Evolutionary conservation across 2,329 filamentous ascomycete genomes (phyloP).

Genomic region (Cordyceps tenuipes): DNA sequence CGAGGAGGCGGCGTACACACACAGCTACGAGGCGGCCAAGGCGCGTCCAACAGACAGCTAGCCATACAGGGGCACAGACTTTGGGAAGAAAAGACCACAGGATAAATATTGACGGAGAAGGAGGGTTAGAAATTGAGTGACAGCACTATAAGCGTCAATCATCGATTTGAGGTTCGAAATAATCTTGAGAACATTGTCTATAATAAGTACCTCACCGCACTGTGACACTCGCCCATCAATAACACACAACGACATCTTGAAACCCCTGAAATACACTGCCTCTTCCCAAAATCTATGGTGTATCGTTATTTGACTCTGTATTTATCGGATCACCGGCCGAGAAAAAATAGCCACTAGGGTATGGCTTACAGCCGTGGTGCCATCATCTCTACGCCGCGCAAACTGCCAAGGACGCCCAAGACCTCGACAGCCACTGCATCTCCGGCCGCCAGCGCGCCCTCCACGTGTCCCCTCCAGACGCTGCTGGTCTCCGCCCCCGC

Average conservation of each 20-base stretch:
- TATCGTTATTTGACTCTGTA: no score
- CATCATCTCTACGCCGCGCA: not conserved
- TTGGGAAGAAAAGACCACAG: not conserved
- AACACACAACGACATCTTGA: no score
- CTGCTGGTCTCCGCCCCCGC: constrained; percentile 17
- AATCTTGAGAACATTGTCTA: no score
- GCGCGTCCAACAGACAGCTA: not conserved
- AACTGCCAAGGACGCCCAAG: not conserved
- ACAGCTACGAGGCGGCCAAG: constrained; percentile 31
- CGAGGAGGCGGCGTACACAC: constrained; percentile 32
- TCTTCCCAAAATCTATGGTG: no score
- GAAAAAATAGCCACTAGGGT: not conserved
- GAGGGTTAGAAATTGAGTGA: no score
- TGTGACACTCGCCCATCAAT: no score
- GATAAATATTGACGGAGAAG: no score
- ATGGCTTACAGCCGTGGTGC: constrained; percentile 6
- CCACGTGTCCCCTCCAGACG: constrained; percentile 17
- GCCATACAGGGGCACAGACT: not conserved
- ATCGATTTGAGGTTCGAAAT: no score
- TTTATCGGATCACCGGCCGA: no score
- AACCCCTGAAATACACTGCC: no score
- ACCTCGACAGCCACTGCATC: constrained; percentile 15
- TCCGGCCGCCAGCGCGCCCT: constrained; percentile 17
- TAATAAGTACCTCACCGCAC: no score
- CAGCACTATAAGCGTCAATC: no score